A percentile compares a stretch with the other conserved stretches of the same genome.
Conservation (phyloP, 225 moss, liverwort and hornwort species). For the Asterella californica region DNA sequence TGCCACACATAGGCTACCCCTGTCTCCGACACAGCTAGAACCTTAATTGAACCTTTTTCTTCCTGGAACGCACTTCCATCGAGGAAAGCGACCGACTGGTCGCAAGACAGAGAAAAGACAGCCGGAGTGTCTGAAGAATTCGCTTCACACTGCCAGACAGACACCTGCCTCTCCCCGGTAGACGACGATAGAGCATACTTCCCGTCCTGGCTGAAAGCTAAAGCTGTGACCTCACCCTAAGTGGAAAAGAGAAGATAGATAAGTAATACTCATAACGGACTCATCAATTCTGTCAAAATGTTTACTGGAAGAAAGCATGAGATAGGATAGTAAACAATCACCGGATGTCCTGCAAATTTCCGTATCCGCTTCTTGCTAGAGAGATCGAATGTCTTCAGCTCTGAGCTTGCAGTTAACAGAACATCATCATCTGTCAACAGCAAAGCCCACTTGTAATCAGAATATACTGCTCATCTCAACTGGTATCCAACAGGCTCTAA, state of each 20-base stretch:
- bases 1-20: constrained; percentile 83
- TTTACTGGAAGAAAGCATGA: no score
- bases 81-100: constrained; percentile 73
- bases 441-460: not conserved
- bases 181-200: constrained; percentile 71
- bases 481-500: not conserved
- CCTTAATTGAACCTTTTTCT: constrained; percentile 41
- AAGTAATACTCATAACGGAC: not conserved
- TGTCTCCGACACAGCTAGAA: constrained; percentile 68
- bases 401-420: constrained; percentile 80
- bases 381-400: constrained; percentile 85
- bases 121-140: constrained; percentile 49
- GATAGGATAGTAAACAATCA: constrained; percentile 29
- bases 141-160: constrained; percentile 66
- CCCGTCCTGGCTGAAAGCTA: constrained; percentile 76
- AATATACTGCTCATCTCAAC: not conserved
- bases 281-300: not conserved
- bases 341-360: constrained; percentile 91
- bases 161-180: constrained; percentile 71
- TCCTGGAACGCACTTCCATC: constrained; percentile 52
- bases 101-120: constrained; percentile 58
- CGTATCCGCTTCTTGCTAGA: constrained; percentile 87
- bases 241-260: not conserved
- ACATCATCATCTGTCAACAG: constrained; percentile 55
- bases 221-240: constrained; percentile 66